Base-by-base conservation (phyloP, 2,329 filamentous ascomycete genomes). In the Claviceps digitariae region DNA sequence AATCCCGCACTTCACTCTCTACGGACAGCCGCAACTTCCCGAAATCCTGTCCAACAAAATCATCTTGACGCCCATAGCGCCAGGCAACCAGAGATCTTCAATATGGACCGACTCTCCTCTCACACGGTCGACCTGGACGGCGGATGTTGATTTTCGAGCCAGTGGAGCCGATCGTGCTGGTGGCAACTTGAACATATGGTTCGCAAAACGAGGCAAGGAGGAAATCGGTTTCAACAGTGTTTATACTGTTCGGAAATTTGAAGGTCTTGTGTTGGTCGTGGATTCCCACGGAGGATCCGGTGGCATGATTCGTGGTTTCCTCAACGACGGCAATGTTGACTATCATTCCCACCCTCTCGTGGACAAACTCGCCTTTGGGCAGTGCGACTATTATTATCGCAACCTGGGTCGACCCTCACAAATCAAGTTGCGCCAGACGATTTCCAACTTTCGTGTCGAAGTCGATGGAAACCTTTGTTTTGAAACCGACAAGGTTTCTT, bases 161-260 rank as follows among this genome's bases (percentile, higher is more conserved):
- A 88, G 81, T 56, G 93, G 93, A 8, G 84, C 86, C 57, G 93
- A 97, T 65, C 77, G 87, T 60, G 89, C 84, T 50, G 83, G 84
- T 54, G 93, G 93, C 49, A 96, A 94, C 70, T 74, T 98, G 60
- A 91, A 97, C 69, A 77, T 98, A 62, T 98, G 93, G 93, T 88
- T 94, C 64, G 83, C 81, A 51, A 83, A 81, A 61, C 78, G 87
- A 56, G 86, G 86, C 34, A 72, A 79, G 60, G 70, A 76, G 56
- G 73, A 75, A 31, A 74, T 95, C 53, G 84, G 82, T 53, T 78
- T 83, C 25, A 78, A 81, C 58, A 94, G 87, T 68, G 81, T 95
- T 60, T 95, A 96, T 71, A 93, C 86, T 0, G 84, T 85, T 10
- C 81, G 81, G 52, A 81, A 80, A 60, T 98, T 95, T 62, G 91